Evolutionary conservation across 2,329 filamentous ascomycete species (phyloP), one percentile per base, ranked within the genome.

Genomic region (Verticillium nubilum): DNA sequence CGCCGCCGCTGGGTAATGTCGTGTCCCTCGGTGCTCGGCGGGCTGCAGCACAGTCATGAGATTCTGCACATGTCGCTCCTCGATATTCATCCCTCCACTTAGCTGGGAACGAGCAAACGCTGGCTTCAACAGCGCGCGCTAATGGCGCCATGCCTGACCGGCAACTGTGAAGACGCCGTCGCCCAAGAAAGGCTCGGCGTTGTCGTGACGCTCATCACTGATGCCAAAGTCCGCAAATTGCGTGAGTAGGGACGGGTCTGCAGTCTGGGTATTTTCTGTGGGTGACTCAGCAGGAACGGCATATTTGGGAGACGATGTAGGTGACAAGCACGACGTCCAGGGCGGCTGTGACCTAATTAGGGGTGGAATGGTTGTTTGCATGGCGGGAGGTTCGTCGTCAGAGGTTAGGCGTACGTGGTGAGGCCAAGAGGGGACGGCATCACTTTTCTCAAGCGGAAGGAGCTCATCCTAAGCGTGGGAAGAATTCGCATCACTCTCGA

Each of bases 181-280:
- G n/a, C 80, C 81, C 4, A 84, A 69, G 1, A 84, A 63, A 0
- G 76, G 75, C 54, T 60, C 58, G 52, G 70, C 33, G 15, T 37
- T 37, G 33, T 64, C 31, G 13, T 65, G 63, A 33, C 58, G 55
- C 29, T 61, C 62, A 26, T 64, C 63, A 29, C 55, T 58, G 28
- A 63, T 65, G 19, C 61, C 59, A 54, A 60, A 55, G 59, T 61
- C 60, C 5, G 58, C 47, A 17, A 37, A 37, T 17, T 37, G 33
- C n/a, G n/a, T n/a, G n/a, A n/a, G 4, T 27, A 4, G 23, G 52
- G 17, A 54, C 23, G 13, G 52, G 52, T 17, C 29, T 25, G 52
- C 52, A 54, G 52, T 27, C 52, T 28, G 33, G 33, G 33, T 37
- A 37, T 17, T 37, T 37, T 15, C 33, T 15, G 5, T 17, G 15